Evolutionary conservation across 805 yeast species (phyloP), one percentile per base, ranked within the genome.

Genomic region (Candida vaughaniae): DNA sequence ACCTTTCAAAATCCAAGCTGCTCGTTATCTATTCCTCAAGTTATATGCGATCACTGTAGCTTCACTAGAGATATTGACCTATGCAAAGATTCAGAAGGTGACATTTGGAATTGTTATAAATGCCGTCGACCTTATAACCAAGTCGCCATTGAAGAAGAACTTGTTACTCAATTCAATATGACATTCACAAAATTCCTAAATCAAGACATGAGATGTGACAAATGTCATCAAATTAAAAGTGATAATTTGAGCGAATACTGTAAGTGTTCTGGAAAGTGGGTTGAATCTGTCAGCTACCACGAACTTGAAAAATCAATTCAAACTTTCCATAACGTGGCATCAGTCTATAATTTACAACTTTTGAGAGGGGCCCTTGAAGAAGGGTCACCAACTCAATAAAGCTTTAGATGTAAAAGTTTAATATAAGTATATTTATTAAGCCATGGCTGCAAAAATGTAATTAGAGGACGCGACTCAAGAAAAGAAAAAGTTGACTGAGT

Each of bases 181-280:
- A 52, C 72, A 17, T 42, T 85, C 1, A 71, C 81, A n/a, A 62
- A 69, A 35, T 93, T 75, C 58, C 77, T 78, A 55, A 66, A 75
- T 16, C 99, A 93, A 60, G 98, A 91, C 58, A 66, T 85, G 49
- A 77, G 75, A 48, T 93, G 99, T 59, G 54, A 65, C 12, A 88
- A 85, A 53, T 93, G 99, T 60, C 71, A 76, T 17, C 75, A 68
- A 39, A 66, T 87, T 39, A 78, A 78, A 49, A 78, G 75, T 23
- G 82, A 77, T 48, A 81, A 82, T 44, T 69, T 93, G 75, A 74
- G 88, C 22, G 69, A 69, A 20, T 79, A 79, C 56, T 95, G 99
- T 60, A 62, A 75, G 15, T 93, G 99, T 56, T 91, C 99, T 0
- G 99, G 99, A 6, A 56, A 62, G 11, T 89, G 95, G 96, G 66